These are phyloP conservation scores for Xylaria scruposa DNA, from an alignment of 495 filamentous ascomycete species.

Conservation along the genomic window DNA sequence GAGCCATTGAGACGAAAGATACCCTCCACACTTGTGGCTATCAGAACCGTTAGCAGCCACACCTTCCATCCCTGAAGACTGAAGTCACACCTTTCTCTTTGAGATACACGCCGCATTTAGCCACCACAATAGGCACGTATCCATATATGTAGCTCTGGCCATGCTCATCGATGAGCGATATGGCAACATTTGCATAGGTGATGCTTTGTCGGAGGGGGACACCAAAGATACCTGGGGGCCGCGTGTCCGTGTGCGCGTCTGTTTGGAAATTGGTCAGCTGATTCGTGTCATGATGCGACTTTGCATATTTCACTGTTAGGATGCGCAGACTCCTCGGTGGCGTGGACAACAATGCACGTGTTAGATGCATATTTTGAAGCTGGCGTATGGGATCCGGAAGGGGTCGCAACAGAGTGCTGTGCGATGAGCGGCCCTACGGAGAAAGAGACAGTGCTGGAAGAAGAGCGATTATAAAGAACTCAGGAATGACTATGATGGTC, in stretches of 20 bases:
- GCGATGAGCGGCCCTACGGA: neutral
- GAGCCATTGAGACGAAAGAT: conserved; percentile 97
- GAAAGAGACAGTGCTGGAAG: neutral
- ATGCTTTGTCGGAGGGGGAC: conserved; percentile 95
- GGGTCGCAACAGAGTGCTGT: neutral
- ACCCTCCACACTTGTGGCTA: conserved; percentile 94
- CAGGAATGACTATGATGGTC: neutral
- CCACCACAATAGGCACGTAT: conserved; percentile 98
- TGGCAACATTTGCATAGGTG: conserved; percentile 97
- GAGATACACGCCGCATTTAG: conserved; percentile 96
- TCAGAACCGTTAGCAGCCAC: conserved; percentile 33
- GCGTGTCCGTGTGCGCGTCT: conserved; percentile 48
- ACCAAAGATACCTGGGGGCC: conserved; percentile 76
- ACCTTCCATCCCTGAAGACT: conserved; percentile 1
- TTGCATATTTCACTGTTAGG: neutral
- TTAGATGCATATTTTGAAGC: neutral
- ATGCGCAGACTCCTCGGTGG: neutral
- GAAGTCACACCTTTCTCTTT: conserved; percentile 90
- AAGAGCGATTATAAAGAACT: conserved; percentile 3
- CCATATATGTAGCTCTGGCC: conserved; percentile 97
- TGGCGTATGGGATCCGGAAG: neutral
- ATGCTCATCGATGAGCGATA: conserved; percentile 88
- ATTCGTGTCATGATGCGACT: neutral
- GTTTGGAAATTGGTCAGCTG: conserved; percentile 32
- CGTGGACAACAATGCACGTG: neutral